Evolutionary conservation across 2,329 filamentous ascomycete genomes (phyloP), one percentile per base, ranked within the genome.

Genomic region (Claviceps pazoutovae): DNA sequence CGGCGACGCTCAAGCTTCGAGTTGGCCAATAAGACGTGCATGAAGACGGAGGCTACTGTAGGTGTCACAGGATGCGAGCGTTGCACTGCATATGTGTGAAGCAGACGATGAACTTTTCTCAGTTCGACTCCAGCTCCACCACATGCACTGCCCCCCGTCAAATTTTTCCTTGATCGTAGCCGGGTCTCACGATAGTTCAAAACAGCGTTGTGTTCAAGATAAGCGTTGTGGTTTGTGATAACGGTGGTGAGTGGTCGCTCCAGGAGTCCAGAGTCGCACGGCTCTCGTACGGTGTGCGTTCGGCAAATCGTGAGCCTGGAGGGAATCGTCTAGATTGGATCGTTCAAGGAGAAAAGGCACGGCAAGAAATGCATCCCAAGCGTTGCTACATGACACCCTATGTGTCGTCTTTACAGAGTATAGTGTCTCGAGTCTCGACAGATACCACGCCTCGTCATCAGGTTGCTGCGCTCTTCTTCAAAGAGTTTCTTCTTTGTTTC

Each of bases 51-150:
- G 49, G 46, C 41, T 26, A 46, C 49, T 46, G 49, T 41, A 51
- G 52, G 45, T 50, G 52, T 46, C 50, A 48, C 50, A 50, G 48
- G 51, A 47, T 23, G 48, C 41, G n/a, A 45, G 46, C 16, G 49
- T 54, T 47, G 21, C 46, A 54, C 37, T 48, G 50, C 53, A 52
- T 51, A 26, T 26, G 30, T 39, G 44, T 30, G 36, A 44, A 23
- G 47, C 26, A 36, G 43, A 23, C 48, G 49, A 46, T 44, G 52
- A 52, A 47, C 50, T 50, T 53, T 43, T 26, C 51, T 48, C 49
- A 50, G 37, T 14, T 45, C 48, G 49, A 46, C 47, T 47, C 21
- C 36, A 47, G 45, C 37, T 53, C 50, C 53, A 52, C 51, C 26
- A 42, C 50, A n/a, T 11, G 16, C 44, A 30, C 44, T 26, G 4